Evolutionary conservation across 2,329 filamentous ascomycete genomes (phyloP), one percentile per base, ranked within the genome.

Genomic region (Sarocladiaceae sp.): DNA sequence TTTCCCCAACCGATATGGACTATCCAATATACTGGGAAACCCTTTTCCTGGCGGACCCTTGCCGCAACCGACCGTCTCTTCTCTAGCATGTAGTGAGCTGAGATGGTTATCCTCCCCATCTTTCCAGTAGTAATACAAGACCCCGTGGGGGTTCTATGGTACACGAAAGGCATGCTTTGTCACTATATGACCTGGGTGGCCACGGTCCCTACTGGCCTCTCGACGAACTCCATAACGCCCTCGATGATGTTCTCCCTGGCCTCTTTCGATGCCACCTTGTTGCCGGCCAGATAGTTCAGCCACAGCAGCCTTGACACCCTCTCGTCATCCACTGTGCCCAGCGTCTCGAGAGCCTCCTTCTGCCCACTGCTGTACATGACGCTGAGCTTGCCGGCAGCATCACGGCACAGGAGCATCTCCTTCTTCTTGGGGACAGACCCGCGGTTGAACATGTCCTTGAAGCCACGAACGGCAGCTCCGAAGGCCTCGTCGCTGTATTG

Each of bases 201-300:
- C 1, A 95, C 83, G 0, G 88, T 95, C 1, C 90, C 91, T 13
- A 95, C 78, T 0, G 93, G 93, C 51, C 91, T 70, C 64, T 89
- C 86, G 1, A 93, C 88, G 65, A 96, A 85, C 53, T 83, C 83
- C 73, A 97, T 83, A 48, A 95, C 77, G 0, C 93, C 93, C 39
- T 94, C 81, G 3, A 95, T 85, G 42, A 98, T 85, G 53, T 78
- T 94, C 64, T 80, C 73, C 53, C 91, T 76, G 13, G 89, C 87
- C 3, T 76, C 72, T 62, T 95, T 88, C 50, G 88, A 94, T 23
- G 89, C 89, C 9, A 96, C 89, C 55, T 82, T 88, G 61, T 80
- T 85, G 0, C 93, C 93, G 4, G 80, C 88, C 24, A 98, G 70
- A 64, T 95, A 98, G 53, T 90, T 85, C 59, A 96, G 66, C 91